phyloP scores from a whole-genome alignment of 768 basidiomycete genomes.

The Suillus decipiens region DNA sequence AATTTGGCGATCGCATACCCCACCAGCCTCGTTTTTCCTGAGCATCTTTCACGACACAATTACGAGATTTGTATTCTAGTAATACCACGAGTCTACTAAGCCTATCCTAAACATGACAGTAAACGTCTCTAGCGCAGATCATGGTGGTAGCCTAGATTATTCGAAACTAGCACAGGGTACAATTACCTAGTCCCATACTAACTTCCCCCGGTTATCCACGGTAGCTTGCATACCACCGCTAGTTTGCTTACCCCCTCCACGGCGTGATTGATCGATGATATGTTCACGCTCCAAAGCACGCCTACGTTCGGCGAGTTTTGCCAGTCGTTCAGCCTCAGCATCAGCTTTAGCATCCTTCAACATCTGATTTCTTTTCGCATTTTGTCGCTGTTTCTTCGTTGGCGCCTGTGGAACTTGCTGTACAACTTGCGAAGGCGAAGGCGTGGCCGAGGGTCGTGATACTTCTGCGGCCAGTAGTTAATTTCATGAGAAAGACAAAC shows the following conservation, averaged over 20 bases:
- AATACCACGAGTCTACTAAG: conserved; percentile 14
- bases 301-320: conserved; percentile 57
- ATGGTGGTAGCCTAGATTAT: background rate
- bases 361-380: conserved; percentile 58
- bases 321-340: conserved; percentile 51
- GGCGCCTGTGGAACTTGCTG: conserved; percentile 44
- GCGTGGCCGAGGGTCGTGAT: conserved; percentile 16
- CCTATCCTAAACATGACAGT: background rate
- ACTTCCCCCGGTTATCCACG: conserved; percentile 57
- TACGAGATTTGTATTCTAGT: conserved; percentile 14
- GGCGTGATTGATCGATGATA: conserved; percentile 46
- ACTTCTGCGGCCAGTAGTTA: conserved; percentile 20
- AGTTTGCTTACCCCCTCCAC: conserved; percentile 28
- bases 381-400: conserved; percentile 73
- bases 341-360: conserved; percentile 59
- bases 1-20: conserved; percentile 10
- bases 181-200: conserved; percentile 54
- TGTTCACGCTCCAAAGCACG: conserved; percentile 56
- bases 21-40: conserved; percentile 10
- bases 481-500: background rate
- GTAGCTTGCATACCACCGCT: conserved; percentile 64
- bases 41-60: conserved; percentile 7
- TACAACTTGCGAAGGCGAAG: conserved; percentile 13
- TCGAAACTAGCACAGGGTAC: background rate
- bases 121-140: conserved; percentile 7